Evolutionary conservation across 495 filamentous ascomycete genomes (phyloP), one percentile per base, ranked within the genome.

Genomic region (Neurospora africana): DNA sequence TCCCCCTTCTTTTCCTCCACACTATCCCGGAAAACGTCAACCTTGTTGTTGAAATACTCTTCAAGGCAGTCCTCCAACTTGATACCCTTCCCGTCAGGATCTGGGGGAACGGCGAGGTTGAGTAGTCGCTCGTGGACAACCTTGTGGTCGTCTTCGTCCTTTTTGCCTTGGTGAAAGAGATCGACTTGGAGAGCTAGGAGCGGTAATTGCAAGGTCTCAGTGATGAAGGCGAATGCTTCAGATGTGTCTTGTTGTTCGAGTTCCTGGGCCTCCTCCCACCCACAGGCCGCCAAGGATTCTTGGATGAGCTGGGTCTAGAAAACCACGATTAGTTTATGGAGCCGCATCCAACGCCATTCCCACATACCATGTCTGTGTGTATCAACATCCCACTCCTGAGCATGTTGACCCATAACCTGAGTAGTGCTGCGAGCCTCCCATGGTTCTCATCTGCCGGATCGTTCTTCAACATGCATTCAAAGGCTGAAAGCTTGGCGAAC

Each of bases 141-240:
- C 77, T 95, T 96, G 82, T 98, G 95, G 76, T 99, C 95, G 76
- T 94, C 94, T 30, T 85, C 88, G 35, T 87, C 88, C 72, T 93
- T 89, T 78, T 95, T 93, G 4, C 94, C 95, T 8, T 91, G 91
- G 73, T 99, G 95, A 74, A 92, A 98, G 35, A 99, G 90, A 76
- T 98, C 94, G 85, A 98, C 94, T 74, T 97, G 97, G 21, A 99
- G 82, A 0, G 95, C 93, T 27, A 99, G 88, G 9, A 97, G 87
- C 6, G 95, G 95, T 36, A 99, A 81, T 72, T 96, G 89, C 39
- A 99, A 84, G 43, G 89, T 93, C 70, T 92, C 94, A 3, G 95
- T 97, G 69, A 99, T 93, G 81, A 97, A 97, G 0, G 90, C 91
- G 78, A 98, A 99, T 3, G 94, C 95, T 79, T 99, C 95, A 0